Conservation (phyloP, 75 land plant genomes). For the Picea glauca region DNA sequence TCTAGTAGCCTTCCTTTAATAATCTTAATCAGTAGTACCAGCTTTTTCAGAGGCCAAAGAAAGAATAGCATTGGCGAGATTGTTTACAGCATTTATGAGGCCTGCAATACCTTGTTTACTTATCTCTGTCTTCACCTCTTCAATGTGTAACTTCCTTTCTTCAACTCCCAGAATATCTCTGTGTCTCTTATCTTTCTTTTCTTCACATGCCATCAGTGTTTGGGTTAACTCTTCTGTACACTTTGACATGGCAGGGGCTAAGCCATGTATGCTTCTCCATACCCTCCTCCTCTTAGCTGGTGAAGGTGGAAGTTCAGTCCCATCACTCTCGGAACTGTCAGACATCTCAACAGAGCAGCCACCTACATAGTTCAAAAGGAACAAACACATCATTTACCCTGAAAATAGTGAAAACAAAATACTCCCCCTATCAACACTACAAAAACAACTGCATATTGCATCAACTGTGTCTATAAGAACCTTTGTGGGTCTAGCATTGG, state of each 20-base stretch:
- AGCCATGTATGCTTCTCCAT: constrained; percentile 14
- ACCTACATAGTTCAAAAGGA: constrained; percentile 5
- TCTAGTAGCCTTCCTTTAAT: constrained; percentile 2
- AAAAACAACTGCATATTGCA: not conserved
- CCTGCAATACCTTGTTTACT: constrained; percentile 40
- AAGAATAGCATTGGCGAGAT: constrained; percentile 48
- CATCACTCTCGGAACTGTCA: constrained; percentile 58
- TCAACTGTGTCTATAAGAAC: not conserved
- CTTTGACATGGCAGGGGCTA: constrained; percentile 38
- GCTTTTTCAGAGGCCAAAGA: constrained; percentile 30
- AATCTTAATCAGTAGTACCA: constrained; percentile 1
- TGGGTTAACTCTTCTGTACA: constrained; percentile 46
- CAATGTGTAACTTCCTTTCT: constrained; percentile 40
- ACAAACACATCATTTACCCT: not conserved
- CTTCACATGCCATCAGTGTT: constrained; percentile 48
- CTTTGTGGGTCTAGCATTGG: too few relatives aligned
- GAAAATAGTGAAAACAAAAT: constrained; percentile 1
- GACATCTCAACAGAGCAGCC: constrained; percentile 17
- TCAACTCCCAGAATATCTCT: constrained; percentile 38
- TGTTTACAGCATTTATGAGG: constrained; percentile 50
- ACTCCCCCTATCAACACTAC: not conserved
- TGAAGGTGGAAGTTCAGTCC: constrained; percentile 41
- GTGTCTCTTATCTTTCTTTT: constrained; percentile 55
- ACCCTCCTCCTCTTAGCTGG: constrained; percentile 46
- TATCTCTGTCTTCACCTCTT: constrained; percentile 42